Conservation (phyloP, 768 basidiomycete species). For the Suillus sp. region DNA sequence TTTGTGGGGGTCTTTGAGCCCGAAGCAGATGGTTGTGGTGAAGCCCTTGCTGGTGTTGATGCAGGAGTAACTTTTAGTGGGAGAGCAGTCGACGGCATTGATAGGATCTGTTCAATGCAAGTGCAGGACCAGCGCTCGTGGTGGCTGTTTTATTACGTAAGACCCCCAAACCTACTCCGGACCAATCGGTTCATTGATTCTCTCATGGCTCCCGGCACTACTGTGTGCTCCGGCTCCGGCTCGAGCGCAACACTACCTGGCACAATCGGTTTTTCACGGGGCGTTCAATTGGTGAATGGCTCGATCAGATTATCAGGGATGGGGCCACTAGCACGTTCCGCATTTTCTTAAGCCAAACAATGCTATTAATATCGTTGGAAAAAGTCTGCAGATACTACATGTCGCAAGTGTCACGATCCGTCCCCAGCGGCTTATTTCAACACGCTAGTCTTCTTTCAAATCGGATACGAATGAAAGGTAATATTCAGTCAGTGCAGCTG, state of each 20-base stretch:
- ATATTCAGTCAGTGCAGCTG: background rate
- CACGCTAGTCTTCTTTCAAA: background rate
- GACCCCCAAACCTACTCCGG: background rate
- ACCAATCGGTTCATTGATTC: no score
- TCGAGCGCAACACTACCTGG: background rate
- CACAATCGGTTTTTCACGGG: background rate
- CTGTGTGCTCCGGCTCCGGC: no score
- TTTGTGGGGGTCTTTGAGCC: constrained; percentile 49
- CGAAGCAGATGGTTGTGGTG: constrained; percentile 21
- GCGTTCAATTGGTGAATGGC: background rate
- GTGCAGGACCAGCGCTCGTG: no score
- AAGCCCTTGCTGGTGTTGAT: constrained; percentile 51
- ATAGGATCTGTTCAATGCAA: background rate
- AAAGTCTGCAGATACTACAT: background rate
- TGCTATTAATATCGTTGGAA: no score
- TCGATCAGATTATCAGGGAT: background rate
- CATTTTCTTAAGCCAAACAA: background rate
- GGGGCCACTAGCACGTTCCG: background rate
- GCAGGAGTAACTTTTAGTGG: constrained; percentile 65
- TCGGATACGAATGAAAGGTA: background rate
- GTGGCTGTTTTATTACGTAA: background rate
- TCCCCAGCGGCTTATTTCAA: background rate
- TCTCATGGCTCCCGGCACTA: no score
- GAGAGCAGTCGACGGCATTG: constrained; percentile 55
- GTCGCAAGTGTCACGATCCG: constrained; percentile 1